Conservation (phyloP, 1,284 basidiomycete genomes). For the Ceratobasidium papillatum region DNA sequence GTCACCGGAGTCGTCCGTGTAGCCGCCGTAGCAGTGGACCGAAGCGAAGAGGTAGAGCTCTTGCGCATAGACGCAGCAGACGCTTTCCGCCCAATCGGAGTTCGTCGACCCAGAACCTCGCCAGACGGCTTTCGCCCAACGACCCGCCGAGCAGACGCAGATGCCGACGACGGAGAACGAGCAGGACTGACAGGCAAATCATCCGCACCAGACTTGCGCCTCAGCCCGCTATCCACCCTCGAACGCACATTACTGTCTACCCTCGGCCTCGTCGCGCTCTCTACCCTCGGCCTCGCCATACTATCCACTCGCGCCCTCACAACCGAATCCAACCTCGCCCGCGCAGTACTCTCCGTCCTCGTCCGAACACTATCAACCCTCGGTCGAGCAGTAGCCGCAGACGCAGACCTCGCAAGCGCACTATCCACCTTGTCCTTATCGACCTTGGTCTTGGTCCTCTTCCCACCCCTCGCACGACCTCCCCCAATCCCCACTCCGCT, state of each 20-base stretch:
- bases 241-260: slow-evolving; percentile 22
- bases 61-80: slow-evolving; percentile 35
- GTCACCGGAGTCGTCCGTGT: slow-evolving; percentile 3
- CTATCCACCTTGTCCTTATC: slow-evolving; percentile 4
- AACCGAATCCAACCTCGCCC: slow-evolving; percentile 13
- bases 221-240: slow-evolving; percentile 18
- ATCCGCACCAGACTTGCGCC: slow-evolving; percentile 23
- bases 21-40: slow-evolving; percentile 4
- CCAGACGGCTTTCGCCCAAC: slow-evolving; percentile 2
- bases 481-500: slow-evolving; percentile 31
- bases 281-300: background rate
- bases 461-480: slow-evolving; percentile 5
- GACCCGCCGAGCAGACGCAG: slow-evolving; percentile 11
- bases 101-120: background rate
- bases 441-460: background rate
- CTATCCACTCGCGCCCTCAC: slow-evolving; percentile 2
- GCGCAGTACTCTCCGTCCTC: background rate
- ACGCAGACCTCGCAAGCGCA: background rate
- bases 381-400: background rate
- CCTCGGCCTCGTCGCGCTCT: background rate
- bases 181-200: background rate
- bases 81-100: slow-evolving; percentile 7
- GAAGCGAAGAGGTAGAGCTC: slow-evolving; percentile 33
- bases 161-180: slow-evolving; percentile 25
- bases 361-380: slow-evolving; percentile 12